Evolutionary conservation across 179 eudicot species (phyloP).

Genomic region (Spergularia azorica): DNA sequence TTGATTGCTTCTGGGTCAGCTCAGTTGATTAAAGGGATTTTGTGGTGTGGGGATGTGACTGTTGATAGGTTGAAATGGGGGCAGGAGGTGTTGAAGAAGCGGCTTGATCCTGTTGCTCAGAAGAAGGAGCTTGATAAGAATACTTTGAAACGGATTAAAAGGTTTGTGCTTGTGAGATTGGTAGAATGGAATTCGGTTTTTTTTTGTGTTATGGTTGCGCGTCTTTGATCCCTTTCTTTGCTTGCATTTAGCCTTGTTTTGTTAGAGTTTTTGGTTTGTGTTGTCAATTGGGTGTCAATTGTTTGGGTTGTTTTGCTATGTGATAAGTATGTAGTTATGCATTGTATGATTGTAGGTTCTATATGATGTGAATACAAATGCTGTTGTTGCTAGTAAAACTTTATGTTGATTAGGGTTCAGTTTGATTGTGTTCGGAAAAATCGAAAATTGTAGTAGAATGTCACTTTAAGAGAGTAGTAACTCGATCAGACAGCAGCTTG

Average conservation of each 20-base stretch:
- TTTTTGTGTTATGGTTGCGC: not conserved
- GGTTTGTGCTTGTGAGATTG: conserved; percentile 34
- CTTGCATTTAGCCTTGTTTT: not conserved
- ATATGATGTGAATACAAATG: not conserved
- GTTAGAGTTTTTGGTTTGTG: not conserved
- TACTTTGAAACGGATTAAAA: conserved; percentile 62
- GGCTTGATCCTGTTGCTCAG: conserved; percentile 40
- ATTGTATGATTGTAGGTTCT: not conserved
- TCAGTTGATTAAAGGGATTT: conserved; percentile 71
- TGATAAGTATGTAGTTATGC: not conserved
- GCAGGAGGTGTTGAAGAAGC: conserved; percentile 58
- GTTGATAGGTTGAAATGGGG: conserved; percentile 80
- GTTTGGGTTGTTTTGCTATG: not conserved
- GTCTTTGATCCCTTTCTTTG: not conserved
- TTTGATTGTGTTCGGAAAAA: not conserved
- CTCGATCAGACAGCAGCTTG: not conserved
- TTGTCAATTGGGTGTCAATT: not conserved
- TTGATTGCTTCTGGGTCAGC: conserved; percentile 76
- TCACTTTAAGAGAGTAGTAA: not conserved
- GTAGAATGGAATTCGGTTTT: not conserved
- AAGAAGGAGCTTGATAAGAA: conserved; percentile 51
- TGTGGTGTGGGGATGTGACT: conserved; percentile 97
- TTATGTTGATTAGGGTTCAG: too few species aligned
- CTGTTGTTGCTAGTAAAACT: too few species aligned
- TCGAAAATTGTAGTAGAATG: not conserved